Evolutionary conservation across 176 grass and related monocot species (phyloP).

Genomic region (Eragrostis nindensis): DNA sequence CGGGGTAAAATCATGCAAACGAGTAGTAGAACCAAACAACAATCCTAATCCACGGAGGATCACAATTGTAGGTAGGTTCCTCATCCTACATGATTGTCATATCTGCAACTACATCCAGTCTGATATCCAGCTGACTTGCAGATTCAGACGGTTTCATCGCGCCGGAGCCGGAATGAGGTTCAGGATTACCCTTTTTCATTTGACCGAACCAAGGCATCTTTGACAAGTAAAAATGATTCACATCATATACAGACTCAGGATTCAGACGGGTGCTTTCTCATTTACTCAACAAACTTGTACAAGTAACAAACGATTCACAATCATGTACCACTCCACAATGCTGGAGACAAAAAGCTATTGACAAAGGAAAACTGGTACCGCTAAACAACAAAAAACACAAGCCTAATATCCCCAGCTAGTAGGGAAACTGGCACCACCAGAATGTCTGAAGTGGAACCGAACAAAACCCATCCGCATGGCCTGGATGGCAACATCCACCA

Average conservation of each 20-base stretch:
- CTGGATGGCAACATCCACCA: constrained; percentile 41
- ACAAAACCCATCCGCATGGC: constrained; percentile 34
- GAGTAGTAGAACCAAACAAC: no score
- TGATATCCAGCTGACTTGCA: no score
- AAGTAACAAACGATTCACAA: constrained; percentile 28
- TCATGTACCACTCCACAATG: constrained; percentile 20
- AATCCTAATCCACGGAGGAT: no score
- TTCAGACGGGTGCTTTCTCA: constrained; percentile 7
- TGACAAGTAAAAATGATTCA: neutral
- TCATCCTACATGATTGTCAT: no score
- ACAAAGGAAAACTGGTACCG: neutral
- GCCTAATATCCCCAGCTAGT: constrained; percentile 54
- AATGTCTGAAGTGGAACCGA: constrained; percentile 38
- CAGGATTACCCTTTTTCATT: no score
- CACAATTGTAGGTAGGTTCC: no score
- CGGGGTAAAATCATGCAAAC: no score
- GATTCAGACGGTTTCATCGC: no score
- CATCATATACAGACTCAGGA: neutral
- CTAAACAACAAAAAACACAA: neutral
- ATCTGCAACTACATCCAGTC: no score
- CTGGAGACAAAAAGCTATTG: neutral
- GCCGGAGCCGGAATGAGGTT: no score
- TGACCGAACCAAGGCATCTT: neutral
- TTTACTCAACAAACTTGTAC: constrained; percentile 31
- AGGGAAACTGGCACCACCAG: constrained; percentile 49